Percentiles rank a stretch among this genome's conserved stretches.
phyloP scores from a whole-genome alignment of 306 rosid species.

The Gleditsia sinensis region DNA sequence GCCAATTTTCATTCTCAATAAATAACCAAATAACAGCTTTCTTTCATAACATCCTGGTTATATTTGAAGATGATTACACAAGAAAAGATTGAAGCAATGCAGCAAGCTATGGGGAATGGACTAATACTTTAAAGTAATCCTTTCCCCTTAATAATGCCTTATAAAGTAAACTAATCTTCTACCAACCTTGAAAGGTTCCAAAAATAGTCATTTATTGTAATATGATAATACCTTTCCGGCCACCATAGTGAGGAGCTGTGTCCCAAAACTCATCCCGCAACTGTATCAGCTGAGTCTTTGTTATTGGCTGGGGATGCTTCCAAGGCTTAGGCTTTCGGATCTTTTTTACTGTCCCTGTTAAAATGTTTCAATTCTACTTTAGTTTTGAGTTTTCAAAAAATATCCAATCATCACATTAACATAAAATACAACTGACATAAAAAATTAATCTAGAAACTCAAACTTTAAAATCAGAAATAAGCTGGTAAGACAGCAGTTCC shows the following conservation, averaged over 20 bases:
- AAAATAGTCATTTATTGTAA: slow-evolving; percentile 4
- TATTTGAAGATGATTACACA: slow-evolving; percentile 5
- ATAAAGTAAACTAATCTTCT: slow-evolving; percentile 17
- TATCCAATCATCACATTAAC: slow-evolving; percentile 3
- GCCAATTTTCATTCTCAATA: slow-evolving; percentile 4
- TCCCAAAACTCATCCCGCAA: slow-evolving; percentile 98
- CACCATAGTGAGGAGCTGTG: slow-evolving; percentile 98
- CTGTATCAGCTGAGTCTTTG: slow-evolving; percentile 83
- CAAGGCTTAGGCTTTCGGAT: slow-evolving; percentile 96
- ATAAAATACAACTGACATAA: slow-evolving; percentile 15
- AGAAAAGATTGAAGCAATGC: slow-evolving; percentile 11
- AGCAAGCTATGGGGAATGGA: background rate
- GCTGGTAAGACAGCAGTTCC: slow-evolving; percentile 23
- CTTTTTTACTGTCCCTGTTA: slow-evolving; percentile 71
- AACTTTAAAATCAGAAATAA: slow-evolving; percentile 26
- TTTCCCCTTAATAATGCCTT: background rate
- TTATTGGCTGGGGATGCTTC: slow-evolving; percentile 96
- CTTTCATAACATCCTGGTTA: slow-evolving; percentile 1
- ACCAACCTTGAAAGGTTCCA: slow-evolving; percentile 18
- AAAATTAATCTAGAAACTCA: slow-evolving; percentile 4
- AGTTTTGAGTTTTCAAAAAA: background rate
- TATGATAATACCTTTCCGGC: slow-evolving; percentile 71
- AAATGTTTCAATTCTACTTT: background rate
- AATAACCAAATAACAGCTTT: background rate
- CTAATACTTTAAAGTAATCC: slow-evolving; percentile 1